Evolutionary conservation across 1,284 basidiomycete genomes (phyloP), one percentile per base, ranked within the genome.

Genomic region (Kwoniella shivajii): DNA sequence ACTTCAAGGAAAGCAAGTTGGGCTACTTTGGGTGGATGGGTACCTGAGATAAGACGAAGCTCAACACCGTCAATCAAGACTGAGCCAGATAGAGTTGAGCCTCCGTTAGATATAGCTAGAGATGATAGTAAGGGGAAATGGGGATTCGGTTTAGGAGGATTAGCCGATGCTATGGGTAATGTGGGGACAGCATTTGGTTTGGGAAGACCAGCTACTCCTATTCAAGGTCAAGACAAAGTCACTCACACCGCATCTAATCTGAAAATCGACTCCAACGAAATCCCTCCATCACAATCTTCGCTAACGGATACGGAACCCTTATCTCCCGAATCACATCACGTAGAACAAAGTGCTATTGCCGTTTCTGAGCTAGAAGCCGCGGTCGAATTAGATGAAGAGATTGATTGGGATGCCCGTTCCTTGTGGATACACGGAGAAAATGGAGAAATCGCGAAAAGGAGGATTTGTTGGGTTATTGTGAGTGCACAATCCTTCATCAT

Each of bases 161-260:
- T 71, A 13, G 60, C 63, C 7, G 69, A 71, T 18, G 66, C 64
- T 16, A 51, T 73, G 42, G 70, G 68, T 4, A 69, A 54, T 49
- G 57, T 73, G 16, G 68, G 73, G 2, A 59, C 57, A 4, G 68
- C 59, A 3, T 63, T 75, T n/a, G 67, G 71, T 2, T 42, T 71
- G 16, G 62, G 45, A 49, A 37, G 11, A 31, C 20, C 48, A 10
- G 7, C 45, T 10, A 47, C 31, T 6, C 18, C 45, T 4, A 26
- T 11, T 13, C 41, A 47, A n/a, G 31, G 20, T 16, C 13, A 33
- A 29, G 2, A 33, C 6, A 24, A 4, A 26, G 22, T 13, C 6
- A 10, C 1, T 18, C 34, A 22, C 4, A 4, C 3, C 18, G 33
- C 11, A 4, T 13, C 48, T 26, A 24, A 16, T 13, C 27, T 39